These are phyloP conservation scores for Chaetoscypha palmicola DNA, from an alignment of 2,329 filamentous ascomycete species.

Conservation along the genomic window DNA sequence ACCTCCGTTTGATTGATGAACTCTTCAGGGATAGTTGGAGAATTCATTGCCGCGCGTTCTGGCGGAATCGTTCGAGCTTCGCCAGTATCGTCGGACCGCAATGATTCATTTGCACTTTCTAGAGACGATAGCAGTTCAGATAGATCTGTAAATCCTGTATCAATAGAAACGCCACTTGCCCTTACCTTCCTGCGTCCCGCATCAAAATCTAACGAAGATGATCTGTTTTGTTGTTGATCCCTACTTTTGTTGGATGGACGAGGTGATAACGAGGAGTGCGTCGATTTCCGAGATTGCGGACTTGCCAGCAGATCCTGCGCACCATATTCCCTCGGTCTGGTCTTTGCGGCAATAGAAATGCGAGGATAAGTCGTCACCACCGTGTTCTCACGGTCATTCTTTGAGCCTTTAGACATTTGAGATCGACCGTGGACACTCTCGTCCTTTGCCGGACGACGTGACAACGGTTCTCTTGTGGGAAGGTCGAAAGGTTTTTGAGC, in stretches of 20 bases:
- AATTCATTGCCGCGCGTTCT: constrained; percentile 15
- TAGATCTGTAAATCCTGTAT: constrained; percentile 16
- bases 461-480: constrained; percentile 11
- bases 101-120: constrained; percentile 6
- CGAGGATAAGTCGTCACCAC: not conserved
- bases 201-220: constrained; percentile 9
- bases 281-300: not conserved
- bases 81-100: constrained; percentile 2
- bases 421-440: not conserved
- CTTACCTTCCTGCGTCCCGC: constrained; percentile 3
- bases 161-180: constrained; percentile 15
- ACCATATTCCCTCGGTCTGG: not conserved
- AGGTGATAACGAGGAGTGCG: not conserved
- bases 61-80: constrained; percentile 1
- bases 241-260: not conserved
- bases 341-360: not conserved
- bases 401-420: not conserved
- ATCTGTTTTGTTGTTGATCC: constrained; percentile 1
- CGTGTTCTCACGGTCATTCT: not conserved
- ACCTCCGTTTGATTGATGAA: constrained; percentile 4
- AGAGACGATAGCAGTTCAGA: constrained; percentile 11
- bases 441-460: not conserved
- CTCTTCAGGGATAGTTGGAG: constrained; percentile 17
- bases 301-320: not conserved
- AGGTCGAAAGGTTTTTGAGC: constrained; percentile 26